Conservation (phyloP, 2,329 filamentous ascomycete genomes). For the Cytospora piceicola region DNA sequence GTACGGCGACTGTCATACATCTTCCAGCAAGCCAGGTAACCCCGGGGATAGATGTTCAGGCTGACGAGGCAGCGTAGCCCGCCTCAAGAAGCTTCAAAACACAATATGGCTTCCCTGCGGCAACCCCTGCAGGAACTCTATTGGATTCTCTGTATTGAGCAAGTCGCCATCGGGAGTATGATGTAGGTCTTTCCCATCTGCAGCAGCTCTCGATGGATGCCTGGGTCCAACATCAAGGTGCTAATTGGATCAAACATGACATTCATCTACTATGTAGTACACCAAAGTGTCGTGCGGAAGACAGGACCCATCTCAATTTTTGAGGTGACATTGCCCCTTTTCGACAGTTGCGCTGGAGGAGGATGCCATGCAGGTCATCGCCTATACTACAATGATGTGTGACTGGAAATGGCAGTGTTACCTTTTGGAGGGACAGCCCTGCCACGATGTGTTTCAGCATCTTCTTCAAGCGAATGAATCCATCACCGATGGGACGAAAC, state of each 20-base stretch:
- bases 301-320: conserved; percentile 13
- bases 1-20: conserved; percentile 9
- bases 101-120: not conserved
- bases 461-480: not conserved
- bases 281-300: conserved; percentile 15
- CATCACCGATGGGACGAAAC: not conserved
- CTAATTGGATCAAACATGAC: not conserved
- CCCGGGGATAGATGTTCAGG: not conserved
- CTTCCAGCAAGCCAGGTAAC: conserved; percentile 10
- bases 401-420: conserved; percentile 26
- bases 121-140: conserved; percentile 2
- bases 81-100: conserved; percentile 2
- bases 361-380: conserved; percentile 20
- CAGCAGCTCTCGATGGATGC: not conserved
- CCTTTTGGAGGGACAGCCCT: conserved; percentile 26
- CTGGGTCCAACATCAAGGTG: not conserved
- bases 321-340: conserved; percentile 20
- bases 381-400: conserved; percentile 5
- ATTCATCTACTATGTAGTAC: not conserved
- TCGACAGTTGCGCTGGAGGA: conserved; percentile 13
- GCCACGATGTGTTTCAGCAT: conserved; percentile 25
- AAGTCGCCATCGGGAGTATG: not conserved
- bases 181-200: not conserved
- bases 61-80: not conserved
- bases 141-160: not conserved